Evolutionary conservation across 2,329 filamentous ascomycete genomes (phyloP), one percentile per base, ranked within the genome.

Genomic region (Aspergillus sp.): DNA sequence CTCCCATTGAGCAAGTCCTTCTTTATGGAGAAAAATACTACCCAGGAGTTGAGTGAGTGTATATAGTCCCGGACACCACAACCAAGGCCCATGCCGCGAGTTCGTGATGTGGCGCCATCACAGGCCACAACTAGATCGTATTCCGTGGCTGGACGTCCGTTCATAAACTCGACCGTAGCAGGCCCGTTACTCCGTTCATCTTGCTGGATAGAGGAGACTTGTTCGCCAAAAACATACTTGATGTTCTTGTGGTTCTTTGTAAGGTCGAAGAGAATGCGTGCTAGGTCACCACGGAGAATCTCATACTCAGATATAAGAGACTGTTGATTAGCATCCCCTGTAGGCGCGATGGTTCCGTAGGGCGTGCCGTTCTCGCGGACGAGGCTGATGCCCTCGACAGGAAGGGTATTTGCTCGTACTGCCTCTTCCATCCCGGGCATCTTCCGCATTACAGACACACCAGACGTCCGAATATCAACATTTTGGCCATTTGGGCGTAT

Each of bases 391-490:
- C 50, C 39, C 11, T 45, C 15, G 15, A 53, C 24, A 5, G 37
- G 39, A 3, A 44, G 17, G 3, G 40, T n/a, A 15, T 45, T 47
- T 6, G 41, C 52, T 5, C 52, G 52, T 6, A 54, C 41, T 3
- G 43, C 52, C 17, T 31, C 41, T 17, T 54, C 52, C n/a, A 47
- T 39, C 8, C 52, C 52, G 21, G 50, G 39, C 6, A 54, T 54
- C 3, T 23, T 23, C 14, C 41, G 24, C 43, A 54, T 46, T 8
- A 54, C 52, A 6, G 27, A 27, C 14, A 54, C 41, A 4, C 52
- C 52, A 6, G 31, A 17, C 3, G 23, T 47, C 6, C 52, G 41
- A 19, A 54, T 54, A 17, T 54, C 52, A 27, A 54, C 37, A 4
- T 44, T 33, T 5, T 46, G 52, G 24, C 52, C 52, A 17, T 39